Base-by-base conservation (phyloP, 306 rosid genomes). In the Rosa rugosa region DNA sequence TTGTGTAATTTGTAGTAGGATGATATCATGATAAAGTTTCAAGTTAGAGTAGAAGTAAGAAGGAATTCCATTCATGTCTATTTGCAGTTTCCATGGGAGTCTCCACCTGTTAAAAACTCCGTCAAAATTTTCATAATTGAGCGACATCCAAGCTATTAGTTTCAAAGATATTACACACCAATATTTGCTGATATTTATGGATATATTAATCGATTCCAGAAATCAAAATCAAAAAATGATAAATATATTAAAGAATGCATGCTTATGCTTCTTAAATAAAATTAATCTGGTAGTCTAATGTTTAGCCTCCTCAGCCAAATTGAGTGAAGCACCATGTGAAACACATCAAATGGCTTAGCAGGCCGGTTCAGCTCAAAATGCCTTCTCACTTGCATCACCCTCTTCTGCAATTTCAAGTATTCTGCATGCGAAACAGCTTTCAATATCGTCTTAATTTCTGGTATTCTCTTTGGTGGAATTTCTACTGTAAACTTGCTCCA, bases 271-370 rank as follows among this genome's bases (percentile, higher is more conserved):
- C 20, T n/a, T 13, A 8, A 59, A 9, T n/a, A 0, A 51, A 22
- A 38, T 75, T 38, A 81, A 75, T 62, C 62, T 18, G 72, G 84
- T 9, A 85, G 71, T 71, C 62, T 67, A 23, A 85, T 45, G 69
- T 85, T 79, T 2, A 85, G 83, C 79, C 88, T 78, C 70, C 85
- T 85, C 14, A 81, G 88, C 88, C 88, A 85, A 12, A 85, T 41
- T 3, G 88, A 85, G 75, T 85, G 88, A 71, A 85, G 85, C 64
- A 79, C 73, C 88, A 85, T 85, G 73, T 81, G 78, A 62, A 75
- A 74, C 8, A 81, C 83, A 81, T 85, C 88, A 75, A 69, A 85
- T n/a, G 85, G 83, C 44, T 81, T 64, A 5, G 88, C 85, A 1
- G 88, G 88, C 65, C 85, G 60, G 54, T 85, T 85, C 18, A 81